Conservation (phyloP, 257 asterid genomes). For the Petunia secreta region DNA sequence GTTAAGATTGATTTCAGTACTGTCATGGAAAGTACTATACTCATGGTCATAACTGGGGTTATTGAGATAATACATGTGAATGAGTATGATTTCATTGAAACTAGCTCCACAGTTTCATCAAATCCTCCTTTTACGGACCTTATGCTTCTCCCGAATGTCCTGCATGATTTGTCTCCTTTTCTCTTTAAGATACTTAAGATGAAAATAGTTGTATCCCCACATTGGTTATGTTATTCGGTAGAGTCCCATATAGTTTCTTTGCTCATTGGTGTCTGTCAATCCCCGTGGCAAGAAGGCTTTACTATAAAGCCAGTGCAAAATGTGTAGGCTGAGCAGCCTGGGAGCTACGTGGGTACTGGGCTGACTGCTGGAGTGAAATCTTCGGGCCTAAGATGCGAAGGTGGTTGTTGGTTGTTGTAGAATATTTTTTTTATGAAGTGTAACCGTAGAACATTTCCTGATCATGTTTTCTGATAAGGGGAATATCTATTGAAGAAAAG, state of each 20-base stretch:
- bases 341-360: not conserved
- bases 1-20: not conserved
- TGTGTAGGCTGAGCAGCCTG: slow-evolving; percentile 12
- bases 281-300: not conserved
- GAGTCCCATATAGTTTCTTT: slow-evolving; percentile 11
- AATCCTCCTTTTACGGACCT: not conserved
- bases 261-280: not conserved
- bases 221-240: not conserved
- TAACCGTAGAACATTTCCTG: not conserved
- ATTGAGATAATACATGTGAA: not conserved
- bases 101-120: not conserved
- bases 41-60: not conserved
- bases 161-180: not conserved
- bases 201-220: not conserved
- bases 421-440: not conserved
- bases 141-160: not conserved
- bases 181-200: slow-evolving; percentile 9
- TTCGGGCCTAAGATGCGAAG: not conserved
- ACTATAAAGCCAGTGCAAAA: not conserved
- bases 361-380: not conserved
- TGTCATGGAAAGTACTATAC: not conserved
- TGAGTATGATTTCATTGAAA: not conserved
- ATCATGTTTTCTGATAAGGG: not conserved
- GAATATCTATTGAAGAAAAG: too few species aligned
- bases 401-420: not conserved